Percentiles rank a stretch among this genome's conserved stretches.
phyloP scores from a whole-genome alignment of 495 filamentous ascomycete genomes.

The Chaetomium fimeti region DNA sequence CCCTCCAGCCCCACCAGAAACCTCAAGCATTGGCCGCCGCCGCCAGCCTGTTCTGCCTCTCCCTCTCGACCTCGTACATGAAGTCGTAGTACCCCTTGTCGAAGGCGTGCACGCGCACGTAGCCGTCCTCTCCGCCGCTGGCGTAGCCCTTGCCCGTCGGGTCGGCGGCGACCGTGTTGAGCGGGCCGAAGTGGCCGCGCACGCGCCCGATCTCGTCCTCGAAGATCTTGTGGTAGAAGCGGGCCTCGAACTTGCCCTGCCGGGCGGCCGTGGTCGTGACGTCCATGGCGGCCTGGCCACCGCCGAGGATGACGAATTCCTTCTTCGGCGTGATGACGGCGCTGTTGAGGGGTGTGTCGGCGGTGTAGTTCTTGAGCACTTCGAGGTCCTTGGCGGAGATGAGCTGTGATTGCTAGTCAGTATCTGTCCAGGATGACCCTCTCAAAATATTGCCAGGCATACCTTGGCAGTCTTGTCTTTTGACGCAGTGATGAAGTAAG shows the following conservation, averaged over 20 bases:
- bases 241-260: constrained; percentile 97
- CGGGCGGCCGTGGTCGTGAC: constrained; percentile 92
- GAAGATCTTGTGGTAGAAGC: constrained; percentile 99
- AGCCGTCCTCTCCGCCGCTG: constrained; percentile 95
- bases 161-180: constrained; percentile 79
- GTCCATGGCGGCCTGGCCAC: constrained; percentile 98
- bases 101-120: constrained; percentile 97
- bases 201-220: constrained; percentile 98
- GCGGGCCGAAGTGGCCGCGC: constrained; percentile 91
- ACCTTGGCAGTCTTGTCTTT: constrained; percentile 98
- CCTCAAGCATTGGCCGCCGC: constrained; percentile 12
- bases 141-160: constrained; percentile 88
- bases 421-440: neutral
- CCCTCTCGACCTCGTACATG: constrained; percentile 93
- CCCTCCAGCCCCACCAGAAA: neutral
- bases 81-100: constrained; percentile 99
- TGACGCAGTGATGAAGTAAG: constrained; percentile 95
- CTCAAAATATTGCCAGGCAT: constrained; percentile 19
- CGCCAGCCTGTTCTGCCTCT: constrained; percentile 40
- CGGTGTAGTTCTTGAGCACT: constrained; percentile 83
- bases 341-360: constrained; percentile 96
- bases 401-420: constrained; percentile 52
- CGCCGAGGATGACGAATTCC: constrained; percentile 94
- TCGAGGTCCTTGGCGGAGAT: constrained; percentile 79
- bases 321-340: constrained; percentile 91